phyloP scores from a whole-genome alignment of 768 basidiomycete species.

The Tricholoma bakamatsutake region DNA sequence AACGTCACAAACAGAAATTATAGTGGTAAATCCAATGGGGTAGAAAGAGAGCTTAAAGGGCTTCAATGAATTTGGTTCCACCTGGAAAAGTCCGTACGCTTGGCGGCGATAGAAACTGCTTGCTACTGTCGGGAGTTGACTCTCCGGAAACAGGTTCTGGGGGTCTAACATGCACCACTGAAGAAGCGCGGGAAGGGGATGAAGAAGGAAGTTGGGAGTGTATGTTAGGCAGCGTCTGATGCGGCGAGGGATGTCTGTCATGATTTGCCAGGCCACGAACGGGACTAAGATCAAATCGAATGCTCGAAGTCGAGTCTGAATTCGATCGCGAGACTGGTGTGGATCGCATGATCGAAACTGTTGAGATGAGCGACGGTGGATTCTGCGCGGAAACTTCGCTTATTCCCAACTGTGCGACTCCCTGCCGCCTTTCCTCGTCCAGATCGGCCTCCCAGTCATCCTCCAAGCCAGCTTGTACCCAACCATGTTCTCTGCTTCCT shows the following conservation, averaged over 20 bases:
- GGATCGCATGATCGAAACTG: slow-evolving; percentile 5
- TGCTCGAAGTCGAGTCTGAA: slow-evolving; percentile 24
- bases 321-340: slow-evolving; percentile 17
- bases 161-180: slow-evolving; percentile 17
- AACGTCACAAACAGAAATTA: not conserved
- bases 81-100: slow-evolving; percentile 32
- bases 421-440: slow-evolving; percentile 7
- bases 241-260: slow-evolving; percentile 18
- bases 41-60: slow-evolving; percentile 17
- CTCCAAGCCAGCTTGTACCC: slow-evolving; percentile 44
- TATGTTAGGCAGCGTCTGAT: slow-evolving; percentile 21
- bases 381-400: slow-evolving; percentile 3
- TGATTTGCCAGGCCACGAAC: slow-evolving; percentile 17
- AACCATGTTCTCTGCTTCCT: slow-evolving; percentile 32
- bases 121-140: slow-evolving; percentile 4
- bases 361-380: slow-evolving; percentile 3
- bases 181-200: slow-evolving; percentile 24
- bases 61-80: slow-evolving; percentile 48
- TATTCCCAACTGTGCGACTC: not conserved
- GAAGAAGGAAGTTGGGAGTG: slow-evolving; percentile 24
- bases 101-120: slow-evolving; percentile 11
- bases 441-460: slow-evolving; percentile 41
- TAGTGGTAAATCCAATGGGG: not conserved
- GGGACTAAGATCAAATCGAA: slow-evolving; percentile 22
- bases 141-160: slow-evolving; percentile 11